Conservation (phyloP, 148 eudicot genomes). For the Chenopodium formosanum region DNA sequence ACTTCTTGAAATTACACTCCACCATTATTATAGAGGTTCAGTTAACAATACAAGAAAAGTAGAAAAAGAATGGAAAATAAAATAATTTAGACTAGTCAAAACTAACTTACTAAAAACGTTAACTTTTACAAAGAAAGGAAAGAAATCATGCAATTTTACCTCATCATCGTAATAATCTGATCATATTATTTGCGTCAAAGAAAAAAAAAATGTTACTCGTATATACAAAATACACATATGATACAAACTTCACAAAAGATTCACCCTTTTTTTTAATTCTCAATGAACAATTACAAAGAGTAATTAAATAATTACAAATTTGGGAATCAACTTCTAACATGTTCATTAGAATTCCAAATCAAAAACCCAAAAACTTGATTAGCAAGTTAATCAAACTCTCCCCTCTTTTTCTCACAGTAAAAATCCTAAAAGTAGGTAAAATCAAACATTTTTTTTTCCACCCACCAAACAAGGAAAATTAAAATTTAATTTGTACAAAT, state of each 20-base stretch:
- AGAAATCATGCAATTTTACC: background rate
- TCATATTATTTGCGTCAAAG: background rate
- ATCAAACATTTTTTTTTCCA: background rate
- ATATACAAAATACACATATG: no score
- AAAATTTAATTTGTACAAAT: slow-evolving; percentile 21
- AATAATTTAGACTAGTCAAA: background rate
- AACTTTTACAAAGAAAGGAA: background rate
- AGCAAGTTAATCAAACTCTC: background rate
- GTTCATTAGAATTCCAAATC: background rate
- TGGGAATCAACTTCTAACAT: background rate
- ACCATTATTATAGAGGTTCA: no score
- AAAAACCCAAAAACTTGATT: background rate
- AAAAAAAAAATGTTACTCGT: no score
- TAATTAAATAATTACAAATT: slow-evolving; percentile 1
- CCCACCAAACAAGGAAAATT: background rate
- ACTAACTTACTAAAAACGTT: background rate
- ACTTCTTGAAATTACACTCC: no score
- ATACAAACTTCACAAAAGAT: background rate
- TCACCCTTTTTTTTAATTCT: background rate
- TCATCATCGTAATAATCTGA: background rate
- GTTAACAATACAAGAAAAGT: background rate
- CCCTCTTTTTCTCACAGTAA: background rate
- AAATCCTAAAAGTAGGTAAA: slow-evolving; percentile 12
- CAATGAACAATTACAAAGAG: slow-evolving; percentile 3
- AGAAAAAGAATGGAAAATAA: background rate